phyloP scores from a whole-genome alignment of 495 filamentous ascomycete species.

The Lentithecium fluviatile region DNA sequence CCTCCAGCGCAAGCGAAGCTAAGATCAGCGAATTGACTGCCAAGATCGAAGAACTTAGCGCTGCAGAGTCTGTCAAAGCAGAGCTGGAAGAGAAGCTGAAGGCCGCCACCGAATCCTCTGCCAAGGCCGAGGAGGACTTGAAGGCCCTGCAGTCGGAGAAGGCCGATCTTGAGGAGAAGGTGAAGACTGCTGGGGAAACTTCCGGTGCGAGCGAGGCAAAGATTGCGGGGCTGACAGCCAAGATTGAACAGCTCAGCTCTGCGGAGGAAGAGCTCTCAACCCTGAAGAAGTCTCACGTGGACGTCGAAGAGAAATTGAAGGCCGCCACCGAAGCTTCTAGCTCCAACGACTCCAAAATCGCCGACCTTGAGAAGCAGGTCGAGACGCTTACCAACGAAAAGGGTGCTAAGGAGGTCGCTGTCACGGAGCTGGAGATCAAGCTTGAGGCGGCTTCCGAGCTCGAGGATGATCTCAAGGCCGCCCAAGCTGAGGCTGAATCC shows the following conservation, averaged over 20 bases:
- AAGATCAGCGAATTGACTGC: neutral
- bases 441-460: slow-evolving; percentile 1
- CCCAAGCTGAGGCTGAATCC: neutral
- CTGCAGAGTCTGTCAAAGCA: neutral
- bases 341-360: neutral
- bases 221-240: neutral
- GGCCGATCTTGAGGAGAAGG: neutral
- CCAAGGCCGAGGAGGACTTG: neutral
- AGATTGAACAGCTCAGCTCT: neutral
- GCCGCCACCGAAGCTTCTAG: neutral
- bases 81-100: slow-evolving; percentile 13
- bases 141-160: neutral
- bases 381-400: neutral
- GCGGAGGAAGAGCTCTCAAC: neutral
- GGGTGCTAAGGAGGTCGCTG: neutral
- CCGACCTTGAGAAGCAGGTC: slow-evolving; percentile 5
- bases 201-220: neutral
- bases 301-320: neutral
- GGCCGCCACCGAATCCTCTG: slow-evolving; percentile 3
- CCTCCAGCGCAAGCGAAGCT: neutral
- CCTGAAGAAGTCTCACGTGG: neutral
- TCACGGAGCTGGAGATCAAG: neutral
- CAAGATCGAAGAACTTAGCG: neutral
- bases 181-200: neutral
- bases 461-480: neutral